phyloP scores from a whole-genome alignment of 2,329 filamentous ascomycete species.

The Aureobasidium sp. region DNA sequence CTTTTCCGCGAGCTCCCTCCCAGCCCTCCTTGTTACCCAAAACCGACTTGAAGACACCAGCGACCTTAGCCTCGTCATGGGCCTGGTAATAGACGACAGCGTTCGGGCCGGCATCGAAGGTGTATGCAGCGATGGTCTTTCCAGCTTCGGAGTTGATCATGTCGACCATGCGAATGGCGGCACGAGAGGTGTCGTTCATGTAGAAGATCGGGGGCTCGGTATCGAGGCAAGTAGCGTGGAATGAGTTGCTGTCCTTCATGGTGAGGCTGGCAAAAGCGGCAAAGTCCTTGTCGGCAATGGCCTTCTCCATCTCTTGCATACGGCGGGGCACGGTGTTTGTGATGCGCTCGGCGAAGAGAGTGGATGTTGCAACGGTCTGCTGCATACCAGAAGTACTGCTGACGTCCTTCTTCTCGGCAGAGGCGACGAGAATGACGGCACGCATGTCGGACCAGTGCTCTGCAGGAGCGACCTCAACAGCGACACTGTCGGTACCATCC shows the following conservation, averaged over 20 bases:
- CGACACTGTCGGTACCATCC: constrained; percentile 81
- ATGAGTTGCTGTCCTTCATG: constrained; percentile 94
- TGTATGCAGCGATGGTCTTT: constrained; percentile 77
- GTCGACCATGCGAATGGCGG: constrained; percentile 83
- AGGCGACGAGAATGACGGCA: constrained; percentile 83
- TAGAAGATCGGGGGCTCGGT: constrained; percentile 98
- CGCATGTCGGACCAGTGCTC: constrained; percentile 95
- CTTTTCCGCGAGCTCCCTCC: constrained; percentile 51
- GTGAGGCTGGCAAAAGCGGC: constrained; percentile 79
- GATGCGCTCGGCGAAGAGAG: constrained; percentile 75
- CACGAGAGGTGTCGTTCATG: constrained; percentile 86
- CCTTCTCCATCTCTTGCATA: constrained; percentile 79
- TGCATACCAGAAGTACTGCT: constrained; percentile 94
- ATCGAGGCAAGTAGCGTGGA: constrained; percentile 91
- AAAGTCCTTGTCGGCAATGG: constrained; percentile 74
- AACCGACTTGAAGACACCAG: constrained; percentile 68
- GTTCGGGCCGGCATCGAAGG: constrained; percentile 95
- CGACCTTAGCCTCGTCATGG: constrained; percentile 63
- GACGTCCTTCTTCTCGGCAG: constrained; percentile 91
- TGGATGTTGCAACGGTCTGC: constrained; percentile 83
- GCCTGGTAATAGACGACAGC: constrained; percentile 93
- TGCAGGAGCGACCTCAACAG: constrained; percentile 80
- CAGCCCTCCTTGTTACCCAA: constrained; percentile 62
- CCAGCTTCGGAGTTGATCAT: constrained; percentile 76
- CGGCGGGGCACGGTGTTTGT: constrained; percentile 69